Evolutionary conservation across 2,329 filamentous ascomycete species (phyloP), one percentile per base, ranked within the genome.

Genomic region (Cercospora sojina): DNA sequence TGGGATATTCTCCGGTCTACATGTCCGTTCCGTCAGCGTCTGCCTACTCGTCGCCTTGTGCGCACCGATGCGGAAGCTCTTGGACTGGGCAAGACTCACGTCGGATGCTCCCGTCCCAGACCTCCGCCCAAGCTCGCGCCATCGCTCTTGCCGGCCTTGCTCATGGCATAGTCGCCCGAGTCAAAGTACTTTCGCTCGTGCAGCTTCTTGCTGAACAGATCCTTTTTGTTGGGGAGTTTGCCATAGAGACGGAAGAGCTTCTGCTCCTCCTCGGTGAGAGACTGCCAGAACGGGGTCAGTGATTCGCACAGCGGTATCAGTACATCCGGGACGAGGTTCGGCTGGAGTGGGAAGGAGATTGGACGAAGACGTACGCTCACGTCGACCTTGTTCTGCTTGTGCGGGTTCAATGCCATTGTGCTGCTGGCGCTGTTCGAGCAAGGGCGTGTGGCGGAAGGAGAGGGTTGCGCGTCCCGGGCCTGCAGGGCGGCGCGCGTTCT

Each of bases 141-240:
- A 77, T 95, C 91, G 77, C 93, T 91, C 83, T 98, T 98, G 81
- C 95, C 95, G 67, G 95, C 95, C 83, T 96, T 96, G 80, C 91
- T 94, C 81, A 96, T 89, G 77, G 93, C 93, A 78, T 96, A 97
- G 83, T 97, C 93, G 76, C 93, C 93, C 65, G 91, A 95, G 83
- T 96, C 92, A 80, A 96, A 97, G 83, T 96, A 96, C 83, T 96
- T 99, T 84, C 95, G 93, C 80, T 98, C 95, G 87, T 97, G 97
- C 78, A 98, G 88, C 79, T 98, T 96, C 85, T 98, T 98, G 85
- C 96, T 93, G 75, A 98, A 90, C 76, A 97, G 87, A 80, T 97
- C 94, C 80, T 93, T 96, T 80, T 95, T 95, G 81, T 91, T 96
- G 71, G 95, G 95, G 68, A 98, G 90, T 83, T 98, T 98, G 82